Evolutionary conservation across 2,329 filamentous ascomycete species (phyloP), one percentile per base, ranked within the genome.

Genomic region (Scedosporium dehoogii): DNA sequence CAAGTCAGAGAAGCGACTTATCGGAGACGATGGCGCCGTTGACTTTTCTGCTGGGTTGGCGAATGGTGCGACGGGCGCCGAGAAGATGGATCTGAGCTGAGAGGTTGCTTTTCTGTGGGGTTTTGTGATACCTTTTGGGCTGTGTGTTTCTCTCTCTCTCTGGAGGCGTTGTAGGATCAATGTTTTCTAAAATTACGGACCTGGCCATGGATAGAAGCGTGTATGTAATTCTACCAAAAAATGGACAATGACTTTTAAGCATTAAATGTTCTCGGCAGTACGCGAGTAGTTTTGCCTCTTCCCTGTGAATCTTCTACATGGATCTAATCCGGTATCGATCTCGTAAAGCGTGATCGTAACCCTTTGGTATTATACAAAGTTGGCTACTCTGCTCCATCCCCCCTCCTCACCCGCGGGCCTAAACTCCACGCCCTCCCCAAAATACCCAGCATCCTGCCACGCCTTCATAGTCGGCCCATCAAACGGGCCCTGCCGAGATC

Each of bases 401-500:
- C 74, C 78, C 25, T 81, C 80, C 56, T 81, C 78, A 10, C 82
- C 84, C 6, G 76, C 81, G 64, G 75, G 78, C 66, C 86, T 82
- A 69, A 93, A 92, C 71, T 92, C 93, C 25, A 96, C 91, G 0
- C 90, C 91, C 66, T 94, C 88, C 12, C 87, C 89, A 74, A 99
- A 99, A 72, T 97, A 97, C 2, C 94, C 94, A 25, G 91, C 91
- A 65, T 90, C 86, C 67, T 89, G 86, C 94, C 94, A 99, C 2
- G 90, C 89, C 69, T 86, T 85, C 94, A 99, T 97, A 44, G 88
- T 93, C 4, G 81, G 73, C 6, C 82, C 84, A 70, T 97, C 91
- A 73, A 92, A 99, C 0, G 94, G 93, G 0, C 94, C 94, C 73
- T 99, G 91, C 63, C 84, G 83, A 58, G 85, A 82, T 10, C 84